Conservation (phyloP, 768 basidiomycete species). For the Tephrocybe sp. region DNA sequence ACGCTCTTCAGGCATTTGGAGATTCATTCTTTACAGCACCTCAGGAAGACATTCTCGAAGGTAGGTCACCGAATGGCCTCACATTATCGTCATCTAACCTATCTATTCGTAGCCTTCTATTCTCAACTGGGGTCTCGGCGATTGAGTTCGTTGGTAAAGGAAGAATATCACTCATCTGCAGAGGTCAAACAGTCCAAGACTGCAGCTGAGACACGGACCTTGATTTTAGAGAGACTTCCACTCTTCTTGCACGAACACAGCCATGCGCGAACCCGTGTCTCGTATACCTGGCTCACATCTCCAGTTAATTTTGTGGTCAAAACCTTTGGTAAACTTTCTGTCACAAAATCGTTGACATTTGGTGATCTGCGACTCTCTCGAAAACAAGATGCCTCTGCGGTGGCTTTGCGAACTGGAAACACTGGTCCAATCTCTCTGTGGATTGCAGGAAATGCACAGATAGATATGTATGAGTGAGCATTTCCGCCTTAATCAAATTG, state of each 20-base stretch:
- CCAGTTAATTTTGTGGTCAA: constrained; percentile 70
- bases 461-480: constrained; percentile 93
- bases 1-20: constrained; percentile 76
- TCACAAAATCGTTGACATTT: constrained; percentile 60
- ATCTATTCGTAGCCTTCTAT: constrained; percentile 68
- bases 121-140: constrained; percentile 69
- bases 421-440: constrained; percentile 68
- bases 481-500: background rate
- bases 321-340: constrained; percentile 60
- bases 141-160: constrained; percentile 71
- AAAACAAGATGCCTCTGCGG: constrained; percentile 73
- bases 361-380: constrained; percentile 49
- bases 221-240: constrained; percentile 83
- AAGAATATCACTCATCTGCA: constrained; percentile 65
- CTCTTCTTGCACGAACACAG: constrained; percentile 91
- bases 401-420: constrained; percentile 51
- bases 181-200: constrained; percentile 50
- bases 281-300: constrained; percentile 65
- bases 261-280: constrained; percentile 59
- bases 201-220: constrained; percentile 51
- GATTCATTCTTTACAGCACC: constrained; percentile 76
- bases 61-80: constrained; percentile 28
- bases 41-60: constrained; percentile 90
- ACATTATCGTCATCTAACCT: background rate
- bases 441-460: constrained; percentile 70